phyloP scores from a whole-genome alignment of 306 rosid genomes.

The Citrullus mucosospermus region DNA sequence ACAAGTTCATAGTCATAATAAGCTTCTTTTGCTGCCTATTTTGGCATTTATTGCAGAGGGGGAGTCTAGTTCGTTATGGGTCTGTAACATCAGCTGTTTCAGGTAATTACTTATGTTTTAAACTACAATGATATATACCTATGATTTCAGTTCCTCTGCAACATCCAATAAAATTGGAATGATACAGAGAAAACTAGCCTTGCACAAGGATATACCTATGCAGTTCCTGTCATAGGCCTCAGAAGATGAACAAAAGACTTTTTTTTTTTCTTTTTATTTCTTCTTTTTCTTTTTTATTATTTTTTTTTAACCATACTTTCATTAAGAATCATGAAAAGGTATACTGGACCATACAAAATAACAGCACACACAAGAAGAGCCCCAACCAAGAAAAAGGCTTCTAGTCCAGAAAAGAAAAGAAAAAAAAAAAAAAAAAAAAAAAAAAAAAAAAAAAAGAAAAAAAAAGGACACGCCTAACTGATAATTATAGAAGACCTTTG shows the following conservation, averaged over 20 bases:
- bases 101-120: constrained; percentile 31
- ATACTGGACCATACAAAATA: neutral
- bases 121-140: neutral
- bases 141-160: neutral
- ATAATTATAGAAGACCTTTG: neutral
- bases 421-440: too few species aligned
- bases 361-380: neutral
- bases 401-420: neutral
- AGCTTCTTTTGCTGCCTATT: constrained; percentile 3
- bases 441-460: too few species aligned
- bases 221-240: neutral
- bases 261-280: too few species aligned
- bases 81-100: constrained; percentile 66
- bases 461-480: neutral
- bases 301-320: neutral
- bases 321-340: neutral
- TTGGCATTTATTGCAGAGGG: constrained; percentile 38
- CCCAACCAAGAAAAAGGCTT: neutral
- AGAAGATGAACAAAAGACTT: neutral
- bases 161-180: neutral
- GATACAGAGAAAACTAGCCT: neutral
- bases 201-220: neutral
- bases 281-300: too few species aligned
- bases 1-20: constrained; percentile 5
- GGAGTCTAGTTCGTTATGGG: constrained; percentile 58